Evolutionary conservation across 2,329 filamentous ascomycete genomes (phyloP), one percentile per base, ranked within the genome.

Genomic region (Lachnellula subtilissima): DNA sequence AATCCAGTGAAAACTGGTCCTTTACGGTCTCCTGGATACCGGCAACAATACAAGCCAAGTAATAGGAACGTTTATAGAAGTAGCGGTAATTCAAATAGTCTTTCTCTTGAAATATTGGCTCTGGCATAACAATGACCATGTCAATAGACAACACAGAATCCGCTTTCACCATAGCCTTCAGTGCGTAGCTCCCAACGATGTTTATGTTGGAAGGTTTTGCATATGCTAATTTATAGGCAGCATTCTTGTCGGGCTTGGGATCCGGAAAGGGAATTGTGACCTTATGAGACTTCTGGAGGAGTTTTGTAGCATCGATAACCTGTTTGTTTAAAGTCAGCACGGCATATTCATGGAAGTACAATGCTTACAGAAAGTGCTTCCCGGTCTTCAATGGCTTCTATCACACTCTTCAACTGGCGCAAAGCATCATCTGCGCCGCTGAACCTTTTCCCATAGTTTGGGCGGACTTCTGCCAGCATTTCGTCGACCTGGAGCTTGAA

Each of bases 11-110:
- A 63, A 87, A 78, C 0, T 75, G 74, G 15, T 79, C 71, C 4
- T 74, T 75, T 47, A 85, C 72, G 3, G 80, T 74, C 39, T 80
- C 76, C 61, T 84, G 83, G 52, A 97, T 75, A 4, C 82, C 84
- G 32, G 83, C 84, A 14, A 91, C 85, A 54, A 97, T 76, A 61
- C 88, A 90, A 36, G 92, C 90, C 50, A 97, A 76, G 69, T 95
- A 97, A 72, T 93, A 97, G 12, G 94, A 89, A 61, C 92, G 80
- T 67, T 96, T 95, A 75, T 97, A 92, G 69, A 97, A 96, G 74
- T 96, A 97, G 59, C 94, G 84, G 76, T 94, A 81, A 71, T 96
- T 91, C 50, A 92, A 79, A 70, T 93, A 97, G 72, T 99, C 94
- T 73, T 97, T 97, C 46, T 95, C 89, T 68, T 96, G 91, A 66